Evolutionary conservation across 768 basidiomycete genomes (phyloP).

Genomic region (Rhodocollybia butyracea): DNA sequence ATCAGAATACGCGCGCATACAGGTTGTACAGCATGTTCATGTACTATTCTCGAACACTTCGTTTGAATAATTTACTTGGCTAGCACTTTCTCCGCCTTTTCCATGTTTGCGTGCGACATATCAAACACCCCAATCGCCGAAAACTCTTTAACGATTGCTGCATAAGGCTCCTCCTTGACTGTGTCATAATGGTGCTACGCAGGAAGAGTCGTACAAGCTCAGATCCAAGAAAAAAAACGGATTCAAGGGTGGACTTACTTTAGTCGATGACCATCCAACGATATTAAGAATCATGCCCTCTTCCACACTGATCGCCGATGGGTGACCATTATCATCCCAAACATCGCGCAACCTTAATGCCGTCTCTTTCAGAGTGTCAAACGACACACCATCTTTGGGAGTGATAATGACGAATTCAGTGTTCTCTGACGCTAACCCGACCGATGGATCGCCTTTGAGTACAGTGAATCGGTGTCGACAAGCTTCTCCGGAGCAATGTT

Average conservation of each 20-base stretch:
- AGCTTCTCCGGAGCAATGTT: not conserved
- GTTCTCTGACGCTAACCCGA: not conserved
- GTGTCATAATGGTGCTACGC: slow-evolving; percentile 1
- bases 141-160: not conserved
- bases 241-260: not conserved
- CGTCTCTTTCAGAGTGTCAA: not conserved
- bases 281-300: not conserved
- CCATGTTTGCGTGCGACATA: not conserved
- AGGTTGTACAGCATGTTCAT: no score
- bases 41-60: no score
- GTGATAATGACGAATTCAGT: slow-evolving; percentile 3
- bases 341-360: not conserved
- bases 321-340: not conserved
- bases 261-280: slow-evolving; percentile 1
- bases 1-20: no score
- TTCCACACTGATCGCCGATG: not conserved
- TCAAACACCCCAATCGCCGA: not conserved
- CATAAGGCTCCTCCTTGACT: not conserved
- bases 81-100: no score
- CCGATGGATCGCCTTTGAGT: not conserved
- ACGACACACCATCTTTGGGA: not conserved
- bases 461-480: not conserved
- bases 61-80: no score
- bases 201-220: not conserved
- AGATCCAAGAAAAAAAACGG: not conserved